A percentile compares a stretch with the other conserved stretches of the same genome.
phyloP scores from a whole-genome alignment of 306 rosid species.

The Luffa aegyptiaca region DNA sequence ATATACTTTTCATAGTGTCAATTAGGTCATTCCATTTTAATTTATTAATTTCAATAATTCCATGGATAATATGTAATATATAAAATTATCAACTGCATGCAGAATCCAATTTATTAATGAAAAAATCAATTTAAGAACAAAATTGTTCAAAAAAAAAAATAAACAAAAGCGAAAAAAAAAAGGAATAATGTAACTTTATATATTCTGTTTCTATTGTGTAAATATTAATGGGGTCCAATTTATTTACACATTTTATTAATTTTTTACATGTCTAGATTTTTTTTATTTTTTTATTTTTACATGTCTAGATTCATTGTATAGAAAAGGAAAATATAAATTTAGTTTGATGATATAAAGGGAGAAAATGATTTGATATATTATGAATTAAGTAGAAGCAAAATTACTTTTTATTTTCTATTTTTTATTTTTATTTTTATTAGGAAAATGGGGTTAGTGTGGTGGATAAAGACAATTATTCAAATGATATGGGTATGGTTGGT shows the following conservation, averaged over 20 bases:
- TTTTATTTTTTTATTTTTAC: not conserved
- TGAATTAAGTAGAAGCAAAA: not conserved
- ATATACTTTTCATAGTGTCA: too few relatives aligned
- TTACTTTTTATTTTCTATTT: not conserved
- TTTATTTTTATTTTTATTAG: too few relatives aligned
- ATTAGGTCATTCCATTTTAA: too few relatives aligned
- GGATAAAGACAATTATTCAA: not conserved
- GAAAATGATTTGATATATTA: not conserved
- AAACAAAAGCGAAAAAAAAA: too few relatives aligned
- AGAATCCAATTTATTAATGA: not conserved
- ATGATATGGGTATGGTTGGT: not conserved
- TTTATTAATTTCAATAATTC: too few relatives aligned
- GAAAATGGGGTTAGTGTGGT: not conserved
- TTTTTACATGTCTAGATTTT: too few relatives aligned
- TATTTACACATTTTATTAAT: not conserved
- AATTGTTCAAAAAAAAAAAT: not conserved
- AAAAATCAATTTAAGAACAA: not conserved
- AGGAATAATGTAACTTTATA: not conserved
- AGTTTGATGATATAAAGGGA: not conserved
- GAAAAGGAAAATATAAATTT: not conserved
- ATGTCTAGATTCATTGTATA: not conserved
- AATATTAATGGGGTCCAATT: not conserved
- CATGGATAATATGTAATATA: too few relatives aligned
- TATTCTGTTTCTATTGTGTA: not conserved
- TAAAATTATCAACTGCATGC: not conserved